phyloP scores from a whole-genome alignment of 176 grass and related monocot genomes.

The Oryza officinalis region DNA sequence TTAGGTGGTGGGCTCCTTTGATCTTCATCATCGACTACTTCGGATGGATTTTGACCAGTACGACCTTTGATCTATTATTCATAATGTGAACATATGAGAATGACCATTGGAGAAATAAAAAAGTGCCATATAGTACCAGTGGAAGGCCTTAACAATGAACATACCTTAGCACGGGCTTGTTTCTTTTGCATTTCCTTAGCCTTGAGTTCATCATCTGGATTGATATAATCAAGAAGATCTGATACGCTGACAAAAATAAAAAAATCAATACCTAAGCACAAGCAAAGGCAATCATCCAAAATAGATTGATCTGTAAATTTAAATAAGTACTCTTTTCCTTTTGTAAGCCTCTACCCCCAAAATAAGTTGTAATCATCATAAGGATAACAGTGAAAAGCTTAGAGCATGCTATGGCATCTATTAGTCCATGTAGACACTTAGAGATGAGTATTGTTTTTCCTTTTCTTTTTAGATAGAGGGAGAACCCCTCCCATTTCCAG shows the following conservation, averaged over 20 bases:
- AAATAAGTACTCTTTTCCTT: constrained; percentile 12
- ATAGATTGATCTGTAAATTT: constrained; percentile 13
- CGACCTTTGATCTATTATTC: constrained; percentile 75
- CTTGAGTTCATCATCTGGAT: constrained; percentile 91
- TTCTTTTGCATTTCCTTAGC: constrained; percentile 95
- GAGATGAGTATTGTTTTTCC: not conserved
- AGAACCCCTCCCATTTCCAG: not conserved
- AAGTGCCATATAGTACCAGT: not conserved
- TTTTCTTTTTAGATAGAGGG: not conserved
- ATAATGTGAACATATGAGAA: constrained; percentile 39
- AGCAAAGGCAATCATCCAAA: constrained; percentile 24
- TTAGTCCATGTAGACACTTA: constrained; percentile 16
- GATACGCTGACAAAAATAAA: constrained; percentile 69
- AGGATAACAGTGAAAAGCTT: constrained; percentile 19
- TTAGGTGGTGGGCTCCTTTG: constrained; percentile 56
- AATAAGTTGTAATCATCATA: not conserved
- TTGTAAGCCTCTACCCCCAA: not conserved
- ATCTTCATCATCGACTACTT: constrained; percentile 69
- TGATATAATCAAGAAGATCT: constrained; percentile 98
- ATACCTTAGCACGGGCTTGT: constrained; percentile 93
- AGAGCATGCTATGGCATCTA: constrained; percentile 36
- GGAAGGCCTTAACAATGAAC: constrained; percentile 15
- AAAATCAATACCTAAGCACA: constrained; percentile 39
- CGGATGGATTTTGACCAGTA: constrained; percentile 63
- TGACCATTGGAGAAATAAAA: constrained; percentile 31